Percentiles rank a stretch among this genome's conserved stretches.
phyloP scores from a whole-genome alignment of 768 basidiomycete genomes.

The Termitomyces heimii region DNA sequence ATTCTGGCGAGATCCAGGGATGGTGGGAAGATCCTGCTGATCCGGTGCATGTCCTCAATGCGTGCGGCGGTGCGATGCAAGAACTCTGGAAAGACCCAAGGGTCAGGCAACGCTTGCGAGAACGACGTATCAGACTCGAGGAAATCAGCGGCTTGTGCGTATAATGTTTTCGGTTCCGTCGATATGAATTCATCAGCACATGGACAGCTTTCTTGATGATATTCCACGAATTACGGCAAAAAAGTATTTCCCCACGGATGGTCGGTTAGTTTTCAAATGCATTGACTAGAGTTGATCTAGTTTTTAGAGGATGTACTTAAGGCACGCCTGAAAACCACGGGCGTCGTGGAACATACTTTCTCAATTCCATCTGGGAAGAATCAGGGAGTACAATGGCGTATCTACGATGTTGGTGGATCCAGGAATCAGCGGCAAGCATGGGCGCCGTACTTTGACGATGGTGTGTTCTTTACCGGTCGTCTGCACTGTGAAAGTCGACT shows the following conservation, averaged over 20 bases:
- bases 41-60: constrained; percentile 67
- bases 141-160: constrained; percentile 85
- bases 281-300: constrained; percentile 9
- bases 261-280: constrained; percentile 30
- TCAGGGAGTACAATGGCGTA: constrained; percentile 66
- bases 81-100: constrained; percentile 73
- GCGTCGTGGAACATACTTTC: constrained; percentile 77
- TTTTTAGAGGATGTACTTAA: constrained; percentile 67
- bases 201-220: constrained; percentile 69
- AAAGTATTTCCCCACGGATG: constrained; percentile 76
- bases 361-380: constrained; percentile 51
- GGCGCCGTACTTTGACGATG: constrained; percentile 87
- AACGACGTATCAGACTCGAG: constrained; percentile 65
- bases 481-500: background rate
- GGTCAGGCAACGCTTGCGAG: constrained; percentile 57
- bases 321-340: constrained; percentile 77
- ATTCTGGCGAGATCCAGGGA: constrained; percentile 66
- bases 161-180: constrained; percentile 5
- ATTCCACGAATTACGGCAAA: constrained; percentile 75
- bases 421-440: constrained; percentile 79
- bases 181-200: constrained; percentile 1
- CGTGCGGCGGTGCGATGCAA: constrained; percentile 58
- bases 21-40: constrained; percentile 88
- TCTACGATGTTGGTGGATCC: constrained; percentile 83
- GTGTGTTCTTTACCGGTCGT: constrained; percentile 31